Evolutionary conservation across 1,284 basidiomycete species (phyloP).

Genomic region (Ganoderma sinense): DNA sequence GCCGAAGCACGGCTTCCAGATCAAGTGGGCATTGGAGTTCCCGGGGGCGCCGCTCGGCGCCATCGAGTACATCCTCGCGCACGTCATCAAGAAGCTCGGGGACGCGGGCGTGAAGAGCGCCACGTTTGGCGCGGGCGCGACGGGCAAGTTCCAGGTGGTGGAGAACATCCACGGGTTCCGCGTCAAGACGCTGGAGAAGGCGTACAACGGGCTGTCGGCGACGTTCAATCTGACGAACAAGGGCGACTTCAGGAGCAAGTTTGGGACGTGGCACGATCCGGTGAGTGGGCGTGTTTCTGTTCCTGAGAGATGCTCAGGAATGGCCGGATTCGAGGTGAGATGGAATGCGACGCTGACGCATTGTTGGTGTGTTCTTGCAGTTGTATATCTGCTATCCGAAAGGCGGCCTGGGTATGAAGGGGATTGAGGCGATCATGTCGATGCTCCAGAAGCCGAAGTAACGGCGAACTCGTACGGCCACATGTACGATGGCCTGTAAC

Average conservation of each 20-base stretch:
- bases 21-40: slow-evolving; percentile 68
- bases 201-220: slow-evolving; percentile 52
- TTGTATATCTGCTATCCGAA: slow-evolving; percentile 43
- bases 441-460: slow-evolving; percentile 45
- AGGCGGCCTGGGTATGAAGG: slow-evolving; percentile 41
- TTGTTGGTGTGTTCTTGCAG: slow-evolving; percentile 21
- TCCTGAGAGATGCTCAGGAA: background rate
- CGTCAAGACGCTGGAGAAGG: slow-evolving; percentile 52
- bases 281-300: slow-evolving; percentile 31
- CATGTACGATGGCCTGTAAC: background rate
- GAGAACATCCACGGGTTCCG: slow-evolving; percentile 47
- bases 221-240: slow-evolving; percentile 51
- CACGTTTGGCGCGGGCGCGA: slow-evolving; percentile 57
- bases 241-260: slow-evolving; percentile 54
- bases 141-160: slow-evolving; percentile 43
- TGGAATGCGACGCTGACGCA: slow-evolving; percentile 15
- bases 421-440: slow-evolving; percentile 48
- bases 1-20: slow-evolving; percentile 58
- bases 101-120: slow-evolving; percentile 50
- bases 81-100: slow-evolving; percentile 54
- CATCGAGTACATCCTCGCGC: slow-evolving; percentile 53
- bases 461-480: background rate
- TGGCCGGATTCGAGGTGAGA: background rate
- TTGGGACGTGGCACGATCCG: slow-evolving; percentile 46
- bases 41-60: slow-evolving; percentile 59